Conservation (phyloP, 1,284 basidiomycete genomes). For the Flammula alnicola region DNA sequence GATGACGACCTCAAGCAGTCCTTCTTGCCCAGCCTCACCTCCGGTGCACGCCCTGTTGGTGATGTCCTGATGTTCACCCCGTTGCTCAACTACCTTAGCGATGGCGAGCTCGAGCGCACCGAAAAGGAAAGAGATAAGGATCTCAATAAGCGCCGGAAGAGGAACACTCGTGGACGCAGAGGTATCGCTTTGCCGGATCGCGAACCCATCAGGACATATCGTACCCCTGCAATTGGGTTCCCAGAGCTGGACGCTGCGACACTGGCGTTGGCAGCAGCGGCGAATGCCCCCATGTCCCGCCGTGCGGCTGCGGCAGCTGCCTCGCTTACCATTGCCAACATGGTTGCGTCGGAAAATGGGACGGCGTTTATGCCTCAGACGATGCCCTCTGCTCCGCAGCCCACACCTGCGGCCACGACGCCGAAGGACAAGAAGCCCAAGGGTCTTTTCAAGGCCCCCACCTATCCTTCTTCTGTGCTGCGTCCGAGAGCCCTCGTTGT, state of each 20-base stretch:
- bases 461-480: conserved; percentile 58
- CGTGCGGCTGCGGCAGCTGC: conserved; percentile 88
- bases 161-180: conserved; percentile 87
- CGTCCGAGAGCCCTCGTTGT: conserved; percentile 59
- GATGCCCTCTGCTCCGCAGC: conserved; percentile 44
- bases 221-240: conserved; percentile 86
- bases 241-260: conserved; percentile 76
- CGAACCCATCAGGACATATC: conserved; percentile 90
- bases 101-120: conserved; percentile 85
- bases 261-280: conserved; percentile 64
- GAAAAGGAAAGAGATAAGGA: conserved; percentile 96
- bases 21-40: conserved; percentile 82
- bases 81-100: conserved; percentile 85
- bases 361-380: conserved; percentile 56
- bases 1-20: conserved; percentile 93
- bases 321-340: conserved; percentile 78
- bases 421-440: conserved; percentile 72
- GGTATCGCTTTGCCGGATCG: conserved; percentile 93
- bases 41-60: conserved; percentile 73
- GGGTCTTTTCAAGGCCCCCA: conserved; percentile 74
- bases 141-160: conserved; percentile 81
- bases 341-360: conserved; percentile 84
- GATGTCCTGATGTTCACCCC: conserved; percentile 86
- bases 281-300: conserved; percentile 69
- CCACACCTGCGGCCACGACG: conserved; percentile 26